A percentile compares a stretch with the other conserved stretches of the same genome.
phyloP scores from a whole-genome alignment of 1,139 yeast genomes.

The Diutina neorugosa region DNA sequence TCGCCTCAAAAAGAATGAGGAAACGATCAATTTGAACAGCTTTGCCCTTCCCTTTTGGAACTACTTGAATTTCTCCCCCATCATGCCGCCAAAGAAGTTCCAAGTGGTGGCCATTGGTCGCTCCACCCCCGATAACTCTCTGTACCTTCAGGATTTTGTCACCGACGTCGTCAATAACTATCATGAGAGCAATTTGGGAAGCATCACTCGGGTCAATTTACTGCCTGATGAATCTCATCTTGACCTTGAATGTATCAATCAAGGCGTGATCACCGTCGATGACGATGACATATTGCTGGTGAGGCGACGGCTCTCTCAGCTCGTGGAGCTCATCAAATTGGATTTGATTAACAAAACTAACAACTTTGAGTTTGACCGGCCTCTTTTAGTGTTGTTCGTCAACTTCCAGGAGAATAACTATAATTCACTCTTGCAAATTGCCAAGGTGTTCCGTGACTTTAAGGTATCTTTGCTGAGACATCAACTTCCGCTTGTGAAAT shows the following conservation, averaged over 20 bases:
- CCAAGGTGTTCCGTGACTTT: constrained; percentile 38
- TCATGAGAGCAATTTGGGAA: constrained; percentile 37
- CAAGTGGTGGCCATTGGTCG: constrained; percentile 21
- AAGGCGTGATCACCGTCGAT: constrained; percentile 22
- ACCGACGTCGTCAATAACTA: constrained; percentile 25
- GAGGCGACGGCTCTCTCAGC: constrained; percentile 7
- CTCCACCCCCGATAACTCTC: background rate
- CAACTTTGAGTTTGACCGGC: constrained; percentile 31
- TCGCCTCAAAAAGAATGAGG: constrained; percentile 18
- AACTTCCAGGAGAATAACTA: constrained; percentile 30
- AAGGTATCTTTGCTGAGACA: constrained; percentile 25
- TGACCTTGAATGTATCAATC: constrained; percentile 20
- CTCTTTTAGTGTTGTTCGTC: constrained; percentile 34
- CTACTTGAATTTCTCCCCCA: constrained; percentile 42
- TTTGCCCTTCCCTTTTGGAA: constrained; percentile 41
- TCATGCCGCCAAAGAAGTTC: constrained; percentile 36
- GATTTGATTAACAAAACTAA: constrained; percentile 32
- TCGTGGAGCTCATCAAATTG: constrained; percentile 24
- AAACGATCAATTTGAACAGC: constrained; percentile 23
- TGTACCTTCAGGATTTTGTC: background rate
- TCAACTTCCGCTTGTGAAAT: constrained; percentile 30
- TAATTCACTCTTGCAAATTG: constrained; percentile 34
- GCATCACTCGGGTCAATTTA: constrained; percentile 21
- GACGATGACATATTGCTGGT: constrained; percentile 7
- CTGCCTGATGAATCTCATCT: constrained; percentile 19